Evolutionary conservation across 2,329 filamentous ascomycete species (phyloP).

Genomic region (Paramyrothecium roridum): DNA sequence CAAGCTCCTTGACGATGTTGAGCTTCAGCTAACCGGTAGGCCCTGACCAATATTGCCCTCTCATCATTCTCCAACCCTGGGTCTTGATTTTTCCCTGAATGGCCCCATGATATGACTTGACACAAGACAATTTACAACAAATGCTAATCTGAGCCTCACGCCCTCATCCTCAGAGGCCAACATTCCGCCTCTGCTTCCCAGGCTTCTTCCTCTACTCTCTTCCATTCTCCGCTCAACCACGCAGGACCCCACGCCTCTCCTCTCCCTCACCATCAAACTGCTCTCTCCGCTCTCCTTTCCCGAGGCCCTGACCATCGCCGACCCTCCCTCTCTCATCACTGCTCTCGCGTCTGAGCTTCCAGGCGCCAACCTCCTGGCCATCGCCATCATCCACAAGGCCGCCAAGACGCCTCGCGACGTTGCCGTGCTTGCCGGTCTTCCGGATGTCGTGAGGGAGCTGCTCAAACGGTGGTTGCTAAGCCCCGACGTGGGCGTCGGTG

Average conservation of each 20-base stretch:
- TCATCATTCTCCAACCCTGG: not conserved
- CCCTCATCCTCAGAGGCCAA: conserved; percentile 40
- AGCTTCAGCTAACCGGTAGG: conserved; percentile 54
- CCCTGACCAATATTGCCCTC: conserved; percentile 2
- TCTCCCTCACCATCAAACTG: conserved; percentile 53
- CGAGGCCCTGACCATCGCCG: conserved; percentile 48
- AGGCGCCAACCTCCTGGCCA: conserved; percentile 55
- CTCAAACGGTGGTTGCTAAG: conserved; percentile 50
- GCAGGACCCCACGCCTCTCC: conserved; percentile 47
- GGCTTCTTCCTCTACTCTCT: conserved; percentile 51
- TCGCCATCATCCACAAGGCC: conserved; percentile 56
- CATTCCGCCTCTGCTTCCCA: conserved; percentile 47
- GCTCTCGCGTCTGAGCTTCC: conserved; percentile 52
- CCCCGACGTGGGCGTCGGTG: conserved; percentile 52
- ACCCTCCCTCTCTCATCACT: conserved; percentile 45
- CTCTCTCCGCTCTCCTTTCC: conserved; percentile 50
- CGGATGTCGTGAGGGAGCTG: conserved; percentile 44
- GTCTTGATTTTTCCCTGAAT: no score
- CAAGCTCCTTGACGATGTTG: conserved; percentile 56
- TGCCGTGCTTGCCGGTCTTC: conserved; percentile 47
- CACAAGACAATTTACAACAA: not conserved
- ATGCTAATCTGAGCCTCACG: conserved; percentile 1
- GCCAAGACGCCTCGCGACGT: conserved; percentile 41
- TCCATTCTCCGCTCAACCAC: conserved; percentile 48
- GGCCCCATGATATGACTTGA: no score